phyloP scores from a whole-genome alignment of 169 alveolate genomes.

The Plasmodium relictum region DNA sequence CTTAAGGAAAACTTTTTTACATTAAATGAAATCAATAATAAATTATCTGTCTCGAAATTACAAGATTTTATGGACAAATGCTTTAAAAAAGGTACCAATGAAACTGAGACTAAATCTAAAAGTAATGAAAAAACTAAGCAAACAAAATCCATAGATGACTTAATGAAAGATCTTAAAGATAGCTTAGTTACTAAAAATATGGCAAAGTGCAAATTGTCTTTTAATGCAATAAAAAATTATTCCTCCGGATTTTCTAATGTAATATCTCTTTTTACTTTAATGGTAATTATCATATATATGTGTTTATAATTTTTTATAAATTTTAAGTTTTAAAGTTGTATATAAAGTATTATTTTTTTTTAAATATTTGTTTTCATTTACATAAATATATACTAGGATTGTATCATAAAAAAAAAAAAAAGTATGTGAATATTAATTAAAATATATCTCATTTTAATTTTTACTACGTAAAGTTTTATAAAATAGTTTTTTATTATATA shows the following conservation, averaged over 20 bases:
- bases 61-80: slow-evolving; percentile 32
- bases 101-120: background rate
- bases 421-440: background rate
- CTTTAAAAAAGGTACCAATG: background rate
- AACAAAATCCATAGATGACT: background rate
- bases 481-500: no score
- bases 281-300: slow-evolving; percentile 2
- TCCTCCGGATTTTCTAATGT: slow-evolving; percentile 4
- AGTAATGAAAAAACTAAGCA: background rate
- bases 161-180: slow-evolving; percentile 16
- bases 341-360: background rate
- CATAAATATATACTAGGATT: background rate
- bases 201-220: slow-evolving; percentile 17
- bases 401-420: background rate
- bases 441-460: no score
- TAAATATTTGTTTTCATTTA: background rate
- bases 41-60: slow-evolving; percentile 15
- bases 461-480: no score
- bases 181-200: slow-evolving; percentile 33
- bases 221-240: slow-evolving; percentile 9
- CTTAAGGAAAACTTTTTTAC: slow-evolving; percentile 25
- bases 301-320: background rate
- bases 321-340: background rate
- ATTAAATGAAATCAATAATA: slow-evolving; percentile 13
- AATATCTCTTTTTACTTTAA: slow-evolving; percentile 24